Conservation (phyloP, 176 grass and related monocot species). For the Ensete glaucum region DNA sequence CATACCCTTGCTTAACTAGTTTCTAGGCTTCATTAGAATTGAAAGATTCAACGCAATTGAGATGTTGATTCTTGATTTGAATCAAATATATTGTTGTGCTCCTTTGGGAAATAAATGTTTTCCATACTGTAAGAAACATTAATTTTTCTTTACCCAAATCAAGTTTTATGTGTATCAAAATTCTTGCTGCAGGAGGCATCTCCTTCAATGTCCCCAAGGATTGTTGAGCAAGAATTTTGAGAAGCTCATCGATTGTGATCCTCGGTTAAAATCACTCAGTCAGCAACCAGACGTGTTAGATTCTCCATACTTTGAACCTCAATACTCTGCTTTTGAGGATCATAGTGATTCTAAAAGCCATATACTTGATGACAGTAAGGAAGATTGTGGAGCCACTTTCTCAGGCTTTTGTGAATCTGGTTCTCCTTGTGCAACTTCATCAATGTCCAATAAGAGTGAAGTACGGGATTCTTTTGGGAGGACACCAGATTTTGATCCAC, state of each 20-base stretch:
- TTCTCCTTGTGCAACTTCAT: constrained; percentile 24
- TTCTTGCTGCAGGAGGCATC: constrained; percentile 56
- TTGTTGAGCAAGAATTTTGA: constrained; percentile 76
- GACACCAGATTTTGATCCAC: constrained; percentile 37
- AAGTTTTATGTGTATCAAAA: neutral
- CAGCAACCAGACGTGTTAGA: constrained; percentile 38
- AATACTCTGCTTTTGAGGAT: constrained; percentile 45
- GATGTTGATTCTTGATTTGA: no score
- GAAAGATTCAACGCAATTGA: no score
- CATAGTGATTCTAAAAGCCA: constrained; percentile 37
- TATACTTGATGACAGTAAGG: constrained; percentile 44
- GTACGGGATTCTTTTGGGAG: constrained; percentile 43
- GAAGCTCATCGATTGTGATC: constrained; percentile 72
- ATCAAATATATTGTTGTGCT: no score
- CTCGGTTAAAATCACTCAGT: constrained; percentile 45
- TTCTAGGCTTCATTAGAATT: no score
- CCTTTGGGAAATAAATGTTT: no score
- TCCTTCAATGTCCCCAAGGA: constrained; percentile 40
- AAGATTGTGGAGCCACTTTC: constrained; percentile 38
- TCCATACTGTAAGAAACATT: no score
- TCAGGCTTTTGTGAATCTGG: constrained; percentile 34
- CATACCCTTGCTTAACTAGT: no score
- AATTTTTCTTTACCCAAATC: no score
- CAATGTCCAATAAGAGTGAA: constrained; percentile 26
- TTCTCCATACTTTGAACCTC: constrained; percentile 37